Evolutionary conservation across 352 stramenopile genomes (phyloP).

Genomic region (Pythium dissimile): DNA sequence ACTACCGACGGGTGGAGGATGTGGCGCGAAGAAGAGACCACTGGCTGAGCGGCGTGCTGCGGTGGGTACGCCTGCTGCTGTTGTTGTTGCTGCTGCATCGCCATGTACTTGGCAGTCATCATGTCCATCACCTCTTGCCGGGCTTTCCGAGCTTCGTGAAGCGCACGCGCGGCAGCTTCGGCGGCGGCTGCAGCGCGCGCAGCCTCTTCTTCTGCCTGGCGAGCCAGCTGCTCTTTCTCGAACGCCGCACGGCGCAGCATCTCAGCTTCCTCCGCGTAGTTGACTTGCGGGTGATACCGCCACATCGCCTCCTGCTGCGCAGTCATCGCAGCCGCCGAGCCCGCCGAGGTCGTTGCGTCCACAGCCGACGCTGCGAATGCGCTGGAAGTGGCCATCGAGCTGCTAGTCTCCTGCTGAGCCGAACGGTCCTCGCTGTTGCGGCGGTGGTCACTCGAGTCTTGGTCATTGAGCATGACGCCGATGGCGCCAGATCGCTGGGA

Average conservation of each 20-base stretch:
- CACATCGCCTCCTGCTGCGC: constrained; percentile 61
- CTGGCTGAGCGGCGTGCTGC: constrained; percentile 10
- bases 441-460: constrained; percentile 29
- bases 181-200: constrained; percentile 64
- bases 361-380: background rate
- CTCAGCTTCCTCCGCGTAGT: constrained; percentile 74
- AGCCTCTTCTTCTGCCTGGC: constrained; percentile 79
- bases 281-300: constrained; percentile 64
- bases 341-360: constrained; percentile 22
- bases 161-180: constrained; percentile 58
- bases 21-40: constrained; percentile 7
- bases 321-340: constrained; percentile 8
- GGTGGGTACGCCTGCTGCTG: constrained; percentile 23
- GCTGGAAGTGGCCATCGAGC: constrained; percentile 6
- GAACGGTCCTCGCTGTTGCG: constrained; percentile 22
- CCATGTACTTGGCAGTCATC: constrained; percentile 71
- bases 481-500: constrained; percentile 12
- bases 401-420: background rate
- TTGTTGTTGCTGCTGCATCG: constrained; percentile 63
- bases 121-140: constrained; percentile 82
- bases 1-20: constrained; percentile 19
- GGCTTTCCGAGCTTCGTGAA: constrained; percentile 75
- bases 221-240: constrained; percentile 59
- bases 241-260: constrained; percentile 53
- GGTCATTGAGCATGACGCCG: constrained; percentile 17